Evolutionary conservation across 805 yeast genomes (phyloP), one percentile per base, ranked within the genome.

Genomic region (Kodamaea fukazawae): DNA sequence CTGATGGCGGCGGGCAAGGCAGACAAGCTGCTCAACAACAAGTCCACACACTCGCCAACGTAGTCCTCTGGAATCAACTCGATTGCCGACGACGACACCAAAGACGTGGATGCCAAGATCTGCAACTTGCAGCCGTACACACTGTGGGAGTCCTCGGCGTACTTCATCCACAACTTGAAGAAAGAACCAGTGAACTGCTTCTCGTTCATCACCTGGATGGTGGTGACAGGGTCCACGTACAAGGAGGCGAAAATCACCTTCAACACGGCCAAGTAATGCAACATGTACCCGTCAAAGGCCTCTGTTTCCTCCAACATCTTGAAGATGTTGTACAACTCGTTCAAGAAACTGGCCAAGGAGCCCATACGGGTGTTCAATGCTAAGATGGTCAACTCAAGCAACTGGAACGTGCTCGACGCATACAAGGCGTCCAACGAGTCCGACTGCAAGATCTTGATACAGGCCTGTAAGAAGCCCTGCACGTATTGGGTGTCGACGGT

Each of bases 61-160:
- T 65, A 49, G 46, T 65, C 67, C 38, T 63, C 60, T 5, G 63
- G 65, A 10, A 62, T 51, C 36, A 58, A 48, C 15, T 50, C 44
- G 34, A 61, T 46, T 9, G 51, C 54, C 4, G 58, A 57, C 7
- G 63, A 57, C 36, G 61, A 64, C 12, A 73, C 45, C 13, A 75
- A 51, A 2, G 75, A 49, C 29, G 72, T 58, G 32, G 73, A 53
- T 0, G 78, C 70, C 51, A 77, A 54, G 4, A 73, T 70, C 54
- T 77, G 79, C 32, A 76, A 56, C 49, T 76, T 77, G 45, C 78
- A 65, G 18, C 79, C 81, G 46, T 74, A 76, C 14, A 75, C 81
- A 43, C 80, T 76, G 40, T 65, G 71, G 56, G 74, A 67, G 43
- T 63, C 69, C 31, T 60, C 71, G 15, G 73, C 63, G 47, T 70